Evolutionary conservation across 768 basidiomycete genomes (phyloP).

Genomic region (Russula ochroleuca): DNA sequence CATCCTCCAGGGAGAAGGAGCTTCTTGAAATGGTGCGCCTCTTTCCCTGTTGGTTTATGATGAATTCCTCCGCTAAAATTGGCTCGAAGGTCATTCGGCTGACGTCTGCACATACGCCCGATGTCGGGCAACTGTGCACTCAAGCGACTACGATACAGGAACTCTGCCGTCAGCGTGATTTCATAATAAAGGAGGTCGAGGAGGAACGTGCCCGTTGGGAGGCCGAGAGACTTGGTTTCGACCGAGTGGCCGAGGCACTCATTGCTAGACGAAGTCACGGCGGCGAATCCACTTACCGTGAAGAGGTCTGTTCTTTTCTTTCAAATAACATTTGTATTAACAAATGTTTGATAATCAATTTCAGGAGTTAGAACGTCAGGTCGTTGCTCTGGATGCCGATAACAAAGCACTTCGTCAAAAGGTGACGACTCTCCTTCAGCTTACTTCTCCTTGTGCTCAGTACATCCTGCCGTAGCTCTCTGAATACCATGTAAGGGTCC

Average conservation of each 20-base stretch:
- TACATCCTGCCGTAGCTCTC: conserved; percentile 42
- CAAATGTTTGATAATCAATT: conserved; percentile 19
- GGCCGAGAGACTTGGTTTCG: conserved; percentile 61
- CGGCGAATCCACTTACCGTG: conserved; percentile 36
- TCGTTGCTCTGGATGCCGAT: conserved; percentile 51
- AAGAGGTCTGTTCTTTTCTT: conserved; percentile 43
- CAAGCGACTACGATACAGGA: conserved; percentile 62
- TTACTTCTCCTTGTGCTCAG: background rate
- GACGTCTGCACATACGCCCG: conserved; percentile 38
- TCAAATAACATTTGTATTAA: background rate
- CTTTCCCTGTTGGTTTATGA: conserved; percentile 7
- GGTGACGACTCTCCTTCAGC: conserved; percentile 36
- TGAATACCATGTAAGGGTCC: conserved; percentile 52
- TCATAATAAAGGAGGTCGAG: conserved; percentile 47
- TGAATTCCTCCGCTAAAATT: conserved; percentile 5
- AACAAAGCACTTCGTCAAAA: conserved; percentile 57
- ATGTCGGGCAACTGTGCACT: conserved; percentile 44
- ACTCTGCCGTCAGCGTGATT: conserved; percentile 55
- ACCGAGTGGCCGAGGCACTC: conserved; percentile 62
- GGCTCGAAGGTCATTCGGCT: conserved; percentile 45
- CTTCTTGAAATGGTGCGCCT: conserved; percentile 51
- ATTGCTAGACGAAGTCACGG: conserved; percentile 46
- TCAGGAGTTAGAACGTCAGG: conserved; percentile 55
- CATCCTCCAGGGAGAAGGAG: conserved; percentile 45
- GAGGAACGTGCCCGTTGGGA: conserved; percentile 61